phyloP scores from a whole-genome alignment of 2,329 filamentous ascomycete species.

The Fonsecaea multimorphosa region DNA sequence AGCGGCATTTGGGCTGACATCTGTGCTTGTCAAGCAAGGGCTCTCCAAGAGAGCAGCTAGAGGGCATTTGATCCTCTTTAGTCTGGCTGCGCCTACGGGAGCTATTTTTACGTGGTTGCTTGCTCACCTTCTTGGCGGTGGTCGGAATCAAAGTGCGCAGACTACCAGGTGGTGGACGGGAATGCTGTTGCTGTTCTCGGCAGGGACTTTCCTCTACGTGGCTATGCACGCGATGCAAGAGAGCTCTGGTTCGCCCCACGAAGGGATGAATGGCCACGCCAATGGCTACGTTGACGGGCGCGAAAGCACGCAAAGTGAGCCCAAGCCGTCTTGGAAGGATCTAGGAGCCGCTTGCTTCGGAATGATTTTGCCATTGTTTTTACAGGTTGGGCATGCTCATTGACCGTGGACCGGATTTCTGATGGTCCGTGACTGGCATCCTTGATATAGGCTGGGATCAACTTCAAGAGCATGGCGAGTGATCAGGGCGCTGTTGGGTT shows the following conservation, averaged over 20 bases:
- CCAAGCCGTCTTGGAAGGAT: constrained; percentile 53
- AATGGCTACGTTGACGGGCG: constrained; percentile 52
- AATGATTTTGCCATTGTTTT: constrained; percentile 55
- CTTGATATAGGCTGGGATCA: not conserved
- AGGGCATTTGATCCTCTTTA: constrained; percentile 87
- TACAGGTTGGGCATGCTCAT: constrained; percentile 56
- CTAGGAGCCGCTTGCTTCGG: constrained; percentile 54
- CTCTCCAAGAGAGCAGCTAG: constrained; percentile 84
- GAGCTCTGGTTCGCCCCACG: constrained; percentile 34
- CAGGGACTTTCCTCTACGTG: constrained; percentile 96
- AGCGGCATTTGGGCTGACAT: constrained; percentile 92
- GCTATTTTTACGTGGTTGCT: constrained; percentile 83
- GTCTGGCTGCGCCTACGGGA: constrained; percentile 84
- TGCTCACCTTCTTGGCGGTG: constrained; percentile 70
- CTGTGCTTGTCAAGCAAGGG: constrained; percentile 86
- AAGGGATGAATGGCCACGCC: constrained; percentile 52
- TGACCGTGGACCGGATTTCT: constrained; percentile 36
- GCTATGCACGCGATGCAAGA: constrained; percentile 99
- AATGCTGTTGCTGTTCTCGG: constrained; percentile 91
- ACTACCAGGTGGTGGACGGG: constrained; percentile 86
- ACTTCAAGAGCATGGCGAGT: not conserved
- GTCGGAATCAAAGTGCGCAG: constrained; percentile 60
- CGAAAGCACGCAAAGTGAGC: constrained; percentile 42
- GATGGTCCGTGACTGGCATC: not conserved
- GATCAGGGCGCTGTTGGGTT: not conserved